Evolutionary conservation across 306 rosid species (phyloP).

Genomic region (Inga leiocalycina): DNA sequence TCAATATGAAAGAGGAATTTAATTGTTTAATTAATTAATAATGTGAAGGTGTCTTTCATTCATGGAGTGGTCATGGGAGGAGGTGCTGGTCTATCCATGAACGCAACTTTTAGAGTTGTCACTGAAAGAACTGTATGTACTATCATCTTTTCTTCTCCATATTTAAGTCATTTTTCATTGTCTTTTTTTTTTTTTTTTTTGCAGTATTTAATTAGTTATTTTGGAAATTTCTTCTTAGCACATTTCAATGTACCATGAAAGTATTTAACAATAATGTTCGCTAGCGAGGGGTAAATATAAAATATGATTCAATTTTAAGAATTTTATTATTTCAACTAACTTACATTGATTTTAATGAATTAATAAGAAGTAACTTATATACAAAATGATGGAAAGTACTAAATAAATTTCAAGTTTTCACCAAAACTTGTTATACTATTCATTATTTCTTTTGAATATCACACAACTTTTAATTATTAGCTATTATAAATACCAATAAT

Average conservation of each 20-base stretch:
- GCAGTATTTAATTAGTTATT: no score
- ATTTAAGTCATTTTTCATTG: not conserved
- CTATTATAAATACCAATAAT: no score
- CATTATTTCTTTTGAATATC: no score
- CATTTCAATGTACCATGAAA: not conserved
- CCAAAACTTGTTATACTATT: no score
- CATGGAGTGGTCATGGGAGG: constrained; percentile 40
- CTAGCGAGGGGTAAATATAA: not conserved
- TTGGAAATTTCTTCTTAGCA: not conserved
- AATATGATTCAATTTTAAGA: not conserved
- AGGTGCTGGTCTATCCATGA: constrained; percentile 35
- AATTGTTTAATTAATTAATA: not conserved
- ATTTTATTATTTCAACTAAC: not conserved
- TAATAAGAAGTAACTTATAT: no score
- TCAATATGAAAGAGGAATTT: not conserved
- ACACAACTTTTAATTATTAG: no score
- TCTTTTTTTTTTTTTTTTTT: not conserved
- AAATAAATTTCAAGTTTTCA: no score
- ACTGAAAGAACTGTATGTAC: constrained; percentile 35
- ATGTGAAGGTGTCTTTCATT: constrained; percentile 23
- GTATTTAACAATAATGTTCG: not conserved
- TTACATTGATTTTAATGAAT: not conserved
- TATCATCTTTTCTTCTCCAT: not conserved
- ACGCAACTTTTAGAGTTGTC: constrained; percentile 29
- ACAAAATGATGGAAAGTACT: no score